phyloP scores from a whole-genome alignment of 805 yeast species.

The Starmerella apis region DNA sequence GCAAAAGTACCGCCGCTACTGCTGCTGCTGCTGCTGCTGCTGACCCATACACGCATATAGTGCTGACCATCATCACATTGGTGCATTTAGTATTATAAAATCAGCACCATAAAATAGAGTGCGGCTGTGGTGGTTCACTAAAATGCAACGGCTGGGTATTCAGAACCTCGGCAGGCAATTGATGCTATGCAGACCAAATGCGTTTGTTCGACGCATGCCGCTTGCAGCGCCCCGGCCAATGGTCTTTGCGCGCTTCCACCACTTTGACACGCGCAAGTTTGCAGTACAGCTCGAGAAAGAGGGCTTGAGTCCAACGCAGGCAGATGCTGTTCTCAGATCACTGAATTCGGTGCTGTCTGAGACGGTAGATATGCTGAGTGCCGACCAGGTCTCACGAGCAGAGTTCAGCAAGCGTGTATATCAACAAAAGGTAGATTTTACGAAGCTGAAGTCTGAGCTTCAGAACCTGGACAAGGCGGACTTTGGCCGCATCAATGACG shows the following conservation, averaged over 20 bases:
- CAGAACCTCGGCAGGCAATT: not conserved
- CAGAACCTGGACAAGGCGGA: constrained; percentile 82
- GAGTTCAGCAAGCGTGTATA: constrained; percentile 74
- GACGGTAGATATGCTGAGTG: constrained; percentile 63
- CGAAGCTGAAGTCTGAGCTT: constrained; percentile 83
- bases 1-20: too few relatives aligned
- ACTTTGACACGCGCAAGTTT: constrained; percentile 69
- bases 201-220: not conserved
- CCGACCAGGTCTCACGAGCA: constrained; percentile 76
- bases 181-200: not conserved
- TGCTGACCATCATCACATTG: not conserved
- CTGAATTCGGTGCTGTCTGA: constrained; percentile 68
- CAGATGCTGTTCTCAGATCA: constrained; percentile 66
- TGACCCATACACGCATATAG: not conserved
- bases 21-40: not conserved
- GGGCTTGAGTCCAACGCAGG: constrained; percentile 67
- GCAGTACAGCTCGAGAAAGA: constrained; percentile 54
- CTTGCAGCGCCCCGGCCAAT: not conserved
- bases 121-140: not conserved
- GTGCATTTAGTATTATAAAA: too few relatives aligned
- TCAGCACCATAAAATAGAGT: not conserved
- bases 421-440: constrained; percentile 94
- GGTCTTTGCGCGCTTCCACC: constrained; percentile 22
- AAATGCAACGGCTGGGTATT: not conserved
- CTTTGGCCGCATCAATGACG: constrained; percentile 68